Percentiles rank a stretch among this genome's conserved stretches.
Evolutionary conservation across 2,329 filamentous ascomycete species (phyloP).

Genomic region (Zasmidium angulare): DNA sequence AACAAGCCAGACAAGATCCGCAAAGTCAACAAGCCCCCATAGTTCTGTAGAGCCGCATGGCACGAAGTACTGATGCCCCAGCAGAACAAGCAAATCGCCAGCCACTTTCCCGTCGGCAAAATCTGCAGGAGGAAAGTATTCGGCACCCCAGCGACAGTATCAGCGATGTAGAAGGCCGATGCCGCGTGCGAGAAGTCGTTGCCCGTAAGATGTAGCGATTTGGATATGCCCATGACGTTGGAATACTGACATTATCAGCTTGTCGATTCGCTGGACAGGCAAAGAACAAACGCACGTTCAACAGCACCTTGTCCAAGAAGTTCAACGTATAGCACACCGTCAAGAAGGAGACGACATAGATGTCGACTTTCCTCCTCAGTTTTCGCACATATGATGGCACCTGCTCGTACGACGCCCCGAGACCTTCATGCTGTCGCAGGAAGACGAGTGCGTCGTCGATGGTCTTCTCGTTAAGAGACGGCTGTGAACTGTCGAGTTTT

Average conservation of each 20-base stretch:
- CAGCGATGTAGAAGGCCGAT: slow-evolving; percentile 63
- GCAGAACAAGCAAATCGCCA: slow-evolving; percentile 60
- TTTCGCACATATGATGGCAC: neutral
- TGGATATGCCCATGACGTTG: slow-evolving; percentile 62
- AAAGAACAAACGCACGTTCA: neutral
- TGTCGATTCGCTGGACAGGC: too few species aligned
- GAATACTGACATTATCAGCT: slow-evolving; percentile 47
- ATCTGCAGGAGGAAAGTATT: slow-evolving; percentile 59
- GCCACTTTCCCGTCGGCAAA: slow-evolving; percentile 58
- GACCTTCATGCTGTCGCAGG: neutral
- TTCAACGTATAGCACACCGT: neutral
- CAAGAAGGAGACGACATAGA: neutral
- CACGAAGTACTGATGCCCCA: slow-evolving; percentile 62
- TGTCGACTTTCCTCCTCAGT: neutral
- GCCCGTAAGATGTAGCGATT: slow-evolving; percentile 55
- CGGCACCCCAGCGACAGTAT: slow-evolving; percentile 59
- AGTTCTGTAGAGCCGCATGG: slow-evolving; percentile 53
- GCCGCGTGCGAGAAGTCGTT: slow-evolving; percentile 65
- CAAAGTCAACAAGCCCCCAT: slow-evolving; percentile 48
- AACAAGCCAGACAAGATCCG: slow-evolving; percentile 54
- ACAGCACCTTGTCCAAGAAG: slow-evolving; percentile 1
- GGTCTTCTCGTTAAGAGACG: neutral
- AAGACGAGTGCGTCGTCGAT: slow-evolving; percentile 1
- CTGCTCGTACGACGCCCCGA: neutral
- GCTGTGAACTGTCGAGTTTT: neutral